Evolutionary conservation across 306 rosid species (phyloP).

Genomic region (Lathyrus oleraceus): DNA sequence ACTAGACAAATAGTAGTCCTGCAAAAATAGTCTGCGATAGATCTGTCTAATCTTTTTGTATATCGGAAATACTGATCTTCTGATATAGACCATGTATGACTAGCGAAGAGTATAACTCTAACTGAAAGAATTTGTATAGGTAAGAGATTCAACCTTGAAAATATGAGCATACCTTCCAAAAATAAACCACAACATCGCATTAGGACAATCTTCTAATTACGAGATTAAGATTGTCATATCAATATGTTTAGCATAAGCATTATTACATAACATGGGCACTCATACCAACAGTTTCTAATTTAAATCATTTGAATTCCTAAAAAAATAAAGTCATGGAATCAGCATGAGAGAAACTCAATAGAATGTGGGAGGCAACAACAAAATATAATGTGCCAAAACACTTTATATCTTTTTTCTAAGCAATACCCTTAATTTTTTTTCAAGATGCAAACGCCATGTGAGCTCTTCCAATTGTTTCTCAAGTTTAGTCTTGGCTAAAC

Average conservation of each 20-base stretch:
- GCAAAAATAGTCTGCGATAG: not conserved
- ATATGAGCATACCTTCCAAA: constrained; percentile 23
- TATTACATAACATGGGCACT: not conserved
- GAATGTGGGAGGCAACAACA: constrained; percentile 6
- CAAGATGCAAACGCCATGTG: constrained; percentile 95
- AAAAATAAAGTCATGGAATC: not conserved
- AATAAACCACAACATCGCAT: not conserved
- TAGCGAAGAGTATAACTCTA: not conserved
- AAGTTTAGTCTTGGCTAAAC: constrained; percentile 89
- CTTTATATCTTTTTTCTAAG: not conserved
- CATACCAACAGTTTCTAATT: constrained; percentile 20
- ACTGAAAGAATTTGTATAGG: not conserved
- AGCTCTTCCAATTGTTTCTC: constrained; percentile 96
- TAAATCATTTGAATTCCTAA: constrained; percentile 15
- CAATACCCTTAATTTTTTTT: constrained; percentile 88
- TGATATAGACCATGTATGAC: constrained; percentile 5
- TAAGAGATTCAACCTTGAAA: not conserved
- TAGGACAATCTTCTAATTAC: not conserved
- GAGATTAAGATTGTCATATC: not conserved
- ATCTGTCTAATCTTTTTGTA: not conserved
- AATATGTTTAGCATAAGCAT: constrained; percentile 13
- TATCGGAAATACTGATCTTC: not conserved
- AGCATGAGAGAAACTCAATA: constrained; percentile 12
- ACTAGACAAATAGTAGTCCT: not conserved
- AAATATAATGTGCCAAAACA: constrained; percentile 11